A percentile compares a stretch with the other conserved stretches of the same genome.
These are phyloP conservation scores for Vigna radiata DNA, from an alignment of 306 rosid species.

Conservation along the genomic window DNA sequence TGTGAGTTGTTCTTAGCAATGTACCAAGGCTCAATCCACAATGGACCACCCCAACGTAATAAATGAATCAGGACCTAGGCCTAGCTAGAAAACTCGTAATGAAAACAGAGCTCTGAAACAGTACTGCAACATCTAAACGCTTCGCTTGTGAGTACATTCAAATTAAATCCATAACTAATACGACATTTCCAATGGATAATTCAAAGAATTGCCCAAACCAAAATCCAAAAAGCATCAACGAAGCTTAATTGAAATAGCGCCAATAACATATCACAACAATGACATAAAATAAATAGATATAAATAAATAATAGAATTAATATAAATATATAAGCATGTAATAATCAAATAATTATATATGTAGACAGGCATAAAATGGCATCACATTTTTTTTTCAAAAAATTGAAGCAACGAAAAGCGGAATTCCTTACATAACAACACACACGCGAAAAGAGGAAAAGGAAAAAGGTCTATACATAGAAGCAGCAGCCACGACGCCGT, in stretches of 20 bases:
- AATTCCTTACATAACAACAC: slow-evolving; percentile 28
- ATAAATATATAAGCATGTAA: neutral
- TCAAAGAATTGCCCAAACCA: slow-evolving; percentile 13
- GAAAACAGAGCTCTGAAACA: slow-evolving; percentile 2
- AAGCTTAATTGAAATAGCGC: neutral
- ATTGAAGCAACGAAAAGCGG: slow-evolving; percentile 7
- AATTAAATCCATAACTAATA: slow-evolving; percentile 18
- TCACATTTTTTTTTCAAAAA: neutral
- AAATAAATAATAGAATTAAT: neutral
- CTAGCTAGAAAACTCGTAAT: slow-evolving; percentile 13
- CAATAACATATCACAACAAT: neutral
- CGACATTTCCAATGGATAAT: slow-evolving; percentile 3
- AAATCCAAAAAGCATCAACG: neutral
- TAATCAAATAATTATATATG: neutral
- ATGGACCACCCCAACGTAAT: neutral
- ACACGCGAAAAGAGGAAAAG: slow-evolving; percentile 38
- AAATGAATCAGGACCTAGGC: slow-evolving; percentile 17
- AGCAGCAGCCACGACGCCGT: slow-evolving; percentile 22
- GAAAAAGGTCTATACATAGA: slow-evolving; percentile 48
- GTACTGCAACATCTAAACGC: slow-evolving; percentile 13
- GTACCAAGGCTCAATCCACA: slow-evolving; percentile 16
- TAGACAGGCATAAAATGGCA: slow-evolving; percentile 26
- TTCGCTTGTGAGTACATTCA: slow-evolving; percentile 10
- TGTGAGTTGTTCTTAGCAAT: slow-evolving; percentile 3
- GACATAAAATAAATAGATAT: neutral